Percentiles rank a stretch among this genome's conserved stretches.
Evolutionary conservation across 2,329 filamentous ascomycete species (phyloP).

Genomic region (Penicillium digitatum): DNA sequence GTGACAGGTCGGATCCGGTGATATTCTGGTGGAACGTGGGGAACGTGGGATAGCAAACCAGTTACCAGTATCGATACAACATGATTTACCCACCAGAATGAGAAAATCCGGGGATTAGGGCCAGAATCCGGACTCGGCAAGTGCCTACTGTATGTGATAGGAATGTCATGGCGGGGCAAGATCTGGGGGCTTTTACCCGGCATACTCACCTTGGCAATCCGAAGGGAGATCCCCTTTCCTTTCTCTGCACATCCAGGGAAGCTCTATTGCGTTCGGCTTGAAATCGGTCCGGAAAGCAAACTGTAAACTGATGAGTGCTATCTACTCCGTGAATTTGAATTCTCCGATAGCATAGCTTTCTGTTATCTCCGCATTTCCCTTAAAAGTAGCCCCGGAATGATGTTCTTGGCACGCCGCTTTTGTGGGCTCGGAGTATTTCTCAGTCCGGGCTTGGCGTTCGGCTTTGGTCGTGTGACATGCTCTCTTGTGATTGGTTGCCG

Average conservation of each 20-base stretch:
- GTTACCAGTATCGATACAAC: background rate
- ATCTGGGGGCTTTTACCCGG: background rate
- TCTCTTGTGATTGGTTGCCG: background rate
- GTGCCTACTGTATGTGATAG: background rate
- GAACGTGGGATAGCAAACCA: background rate
- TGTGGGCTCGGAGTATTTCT: background rate
- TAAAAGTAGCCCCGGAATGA: background rate
- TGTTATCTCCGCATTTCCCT: background rate
- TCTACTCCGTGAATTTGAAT: background rate
- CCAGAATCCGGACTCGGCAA: background rate
- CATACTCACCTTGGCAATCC: background rate
- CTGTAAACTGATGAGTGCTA: background rate
- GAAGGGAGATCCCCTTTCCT: background rate
- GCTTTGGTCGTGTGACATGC: background rate
- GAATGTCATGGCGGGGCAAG: background rate
- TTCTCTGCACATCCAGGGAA: background rate
- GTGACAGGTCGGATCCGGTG: constrained; percentile 5
- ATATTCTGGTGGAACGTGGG: constrained; percentile 10
- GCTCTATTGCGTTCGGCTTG: background rate
- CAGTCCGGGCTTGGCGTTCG: background rate
- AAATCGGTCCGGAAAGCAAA: background rate
- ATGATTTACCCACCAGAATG: background rate
- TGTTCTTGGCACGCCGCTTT: background rate
- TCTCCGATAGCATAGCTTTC: background rate
- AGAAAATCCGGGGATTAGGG: background rate